Conservation (phyloP, 352 stramenopile species). For the Phytophthora citricola region DNA sequence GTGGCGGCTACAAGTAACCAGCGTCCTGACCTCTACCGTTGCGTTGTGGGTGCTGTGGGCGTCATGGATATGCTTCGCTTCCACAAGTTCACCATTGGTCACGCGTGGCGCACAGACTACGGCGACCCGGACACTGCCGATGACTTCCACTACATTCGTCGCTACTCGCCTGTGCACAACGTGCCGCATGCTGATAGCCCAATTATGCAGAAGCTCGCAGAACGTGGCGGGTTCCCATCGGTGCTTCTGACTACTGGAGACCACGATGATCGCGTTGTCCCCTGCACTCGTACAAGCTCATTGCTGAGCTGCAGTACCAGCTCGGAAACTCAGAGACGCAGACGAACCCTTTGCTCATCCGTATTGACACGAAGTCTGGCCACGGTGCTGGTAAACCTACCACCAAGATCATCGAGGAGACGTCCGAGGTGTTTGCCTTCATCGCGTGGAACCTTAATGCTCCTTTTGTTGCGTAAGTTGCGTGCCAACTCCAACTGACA, state of each 20-base stretch:
- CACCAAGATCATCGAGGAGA: slow-evolving; percentile 89
- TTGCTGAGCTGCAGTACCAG: slow-evolving; percentile 85
- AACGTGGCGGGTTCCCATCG: slow-evolving; percentile 75
- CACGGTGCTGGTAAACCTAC: slow-evolving; percentile 91
- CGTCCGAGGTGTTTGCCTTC: slow-evolving; percentile 87
- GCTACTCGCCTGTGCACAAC: slow-evolving; percentile 92
- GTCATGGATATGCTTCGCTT: slow-evolving; percentile 98
- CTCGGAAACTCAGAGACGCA: slow-evolving; percentile 65
- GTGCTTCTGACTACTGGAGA: slow-evolving; percentile 89
- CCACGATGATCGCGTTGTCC: slow-evolving; percentile 92
- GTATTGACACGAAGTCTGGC: slow-evolving; percentile 90
- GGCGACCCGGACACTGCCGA: slow-evolving; percentile 81
- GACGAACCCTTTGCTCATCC: slow-evolving; percentile 88
- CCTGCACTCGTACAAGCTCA: slow-evolving; percentile 92
- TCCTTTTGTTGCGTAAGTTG: slow-evolving; percentile 50
- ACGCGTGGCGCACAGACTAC: slow-evolving; percentile 91
- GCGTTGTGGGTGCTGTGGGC: slow-evolving; percentile 92
- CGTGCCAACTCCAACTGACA: neutral
- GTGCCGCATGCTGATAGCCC: slow-evolving; percentile 63
- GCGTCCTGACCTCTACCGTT: slow-evolving; percentile 92
- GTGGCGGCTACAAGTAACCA: slow-evolving; percentile 92
- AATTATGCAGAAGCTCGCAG: slow-evolving; percentile 55
- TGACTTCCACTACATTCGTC: slow-evolving; percentile 84
- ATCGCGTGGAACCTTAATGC: slow-evolving; percentile 77
- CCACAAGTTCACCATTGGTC: slow-evolving; percentile 94